Base-by-base conservation (phyloP, 345 rosid genomes). In the Aquilaria yunnanensis region DNA sequence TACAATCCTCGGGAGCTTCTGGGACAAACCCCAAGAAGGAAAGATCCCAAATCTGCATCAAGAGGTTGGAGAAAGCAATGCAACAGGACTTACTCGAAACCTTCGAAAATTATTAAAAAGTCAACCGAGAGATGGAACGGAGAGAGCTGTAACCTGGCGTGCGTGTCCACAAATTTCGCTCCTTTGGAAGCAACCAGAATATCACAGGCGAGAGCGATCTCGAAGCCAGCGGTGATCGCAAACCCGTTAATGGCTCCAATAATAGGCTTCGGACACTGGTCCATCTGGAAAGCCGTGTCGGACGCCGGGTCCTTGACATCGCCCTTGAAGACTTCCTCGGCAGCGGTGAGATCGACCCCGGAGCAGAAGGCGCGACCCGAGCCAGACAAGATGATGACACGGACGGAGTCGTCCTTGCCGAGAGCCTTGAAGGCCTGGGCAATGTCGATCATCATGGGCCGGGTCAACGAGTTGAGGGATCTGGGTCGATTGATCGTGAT, bases 11-110 rank as follows among this genome's bases (percentile, higher is more conserved):
- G 92, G 61, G 41, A 94, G 87, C 82, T 88, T 94, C 78, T 94
- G 99, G 46, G 99, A 94, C 23, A 94, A 83, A 54, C 97, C 97
- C 95, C 99, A 94, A 0, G 99, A 86, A 47, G 99, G 99, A 65
- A 90, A 90, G 83, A 94, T 86, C 56, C 91, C 95, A 72, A 94
- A 88, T 67, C 98, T 90, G 75, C 47, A 74, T 46, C 49, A 53
- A 5, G 10, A 59, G 1, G 9, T 29, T 48, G 9, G 32, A 34
- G 3, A 54, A 9, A 16, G 16, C 47, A 14, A 31, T 48, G 34
- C 32, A 4, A 54, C 9, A 3, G 5, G 43, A 37, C 9, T 14
- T 1, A 14, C 23, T 23, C 23, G 23, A 52, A 52, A 10, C 4
- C 23, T 12, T 9, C 12, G 6, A 23, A 23, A 54, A 54, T 54